phyloP scores from a whole-genome alignment of 163 green algal genomes.

The Scenedesmus sp. region DNA sequence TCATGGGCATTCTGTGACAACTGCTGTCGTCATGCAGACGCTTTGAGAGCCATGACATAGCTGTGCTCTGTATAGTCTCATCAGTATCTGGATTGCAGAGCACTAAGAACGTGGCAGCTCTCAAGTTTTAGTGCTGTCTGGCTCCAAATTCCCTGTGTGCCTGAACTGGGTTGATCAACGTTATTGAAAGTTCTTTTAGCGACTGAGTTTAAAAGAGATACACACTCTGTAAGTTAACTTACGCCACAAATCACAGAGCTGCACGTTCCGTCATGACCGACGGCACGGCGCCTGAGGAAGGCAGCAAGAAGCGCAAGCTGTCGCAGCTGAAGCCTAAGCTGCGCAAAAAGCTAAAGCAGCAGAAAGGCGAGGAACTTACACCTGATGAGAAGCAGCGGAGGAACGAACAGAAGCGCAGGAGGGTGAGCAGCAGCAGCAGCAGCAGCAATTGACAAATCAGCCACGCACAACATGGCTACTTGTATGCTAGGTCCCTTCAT shows the following conservation, averaged over 20 bases:
- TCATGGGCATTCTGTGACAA: no score
- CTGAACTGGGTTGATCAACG: background rate
- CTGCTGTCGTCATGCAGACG: no score
- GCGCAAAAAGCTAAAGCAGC: slow-evolving; percentile 37
- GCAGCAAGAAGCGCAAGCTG: slow-evolving; percentile 29
- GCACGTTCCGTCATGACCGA: background rate
- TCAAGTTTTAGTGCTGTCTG: background rate
- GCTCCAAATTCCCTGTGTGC: background rate
- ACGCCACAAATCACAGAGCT: background rate
- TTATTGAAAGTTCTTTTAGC: no score
- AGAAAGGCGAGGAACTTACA: background rate
- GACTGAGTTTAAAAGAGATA: no score
- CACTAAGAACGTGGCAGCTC: background rate
- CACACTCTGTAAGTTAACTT: background rate
- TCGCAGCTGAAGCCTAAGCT: slow-evolving; percentile 8
- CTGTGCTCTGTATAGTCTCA: no score
- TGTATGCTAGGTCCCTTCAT: no score
- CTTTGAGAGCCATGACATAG: no score
- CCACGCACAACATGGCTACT: no score
- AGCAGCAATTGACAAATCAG: background rate
- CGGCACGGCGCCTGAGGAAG: background rate
- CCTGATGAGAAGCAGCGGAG: slow-evolving; percentile 31
- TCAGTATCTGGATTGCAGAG: no score
- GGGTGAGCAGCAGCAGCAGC: slow-evolving; percentile 30
- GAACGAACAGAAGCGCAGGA: slow-evolving; percentile 30